phyloP scores from a whole-genome alignment of 495 filamentous ascomycete genomes.

The Penicillium atrosanguineum region DNA sequence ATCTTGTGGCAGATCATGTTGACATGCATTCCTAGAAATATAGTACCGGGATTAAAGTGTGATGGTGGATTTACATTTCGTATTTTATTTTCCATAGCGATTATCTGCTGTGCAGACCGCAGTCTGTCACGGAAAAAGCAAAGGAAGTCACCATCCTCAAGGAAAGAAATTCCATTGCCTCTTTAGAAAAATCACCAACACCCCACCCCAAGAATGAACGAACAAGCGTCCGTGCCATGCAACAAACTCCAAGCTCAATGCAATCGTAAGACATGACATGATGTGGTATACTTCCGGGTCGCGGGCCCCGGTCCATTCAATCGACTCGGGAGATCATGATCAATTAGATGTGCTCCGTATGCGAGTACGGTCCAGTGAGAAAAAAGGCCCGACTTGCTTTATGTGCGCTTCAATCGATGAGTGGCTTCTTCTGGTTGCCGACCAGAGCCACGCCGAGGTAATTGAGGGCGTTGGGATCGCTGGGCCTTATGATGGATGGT shows the following conservation, averaged over 20 bases:
- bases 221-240: constrained; percentile 29
- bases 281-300: constrained; percentile 2
- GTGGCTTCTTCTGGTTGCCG: constrained; percentile 77
- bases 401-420: constrained; percentile 68
- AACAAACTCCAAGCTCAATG: constrained; percentile 45
- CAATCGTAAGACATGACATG: constrained; percentile 42
- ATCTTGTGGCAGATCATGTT: background rate
- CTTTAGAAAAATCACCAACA: constrained; percentile 24
- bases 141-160: background rate
- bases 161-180: constrained; percentile 7
- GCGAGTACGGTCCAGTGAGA: background rate
- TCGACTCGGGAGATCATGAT: background rate
- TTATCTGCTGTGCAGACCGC: background rate
- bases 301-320: background rate
- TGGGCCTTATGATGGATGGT: constrained; percentile 72
- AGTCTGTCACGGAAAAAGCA: background rate
- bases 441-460: constrained; percentile 82
- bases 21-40: no score
- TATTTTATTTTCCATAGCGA: background rate
- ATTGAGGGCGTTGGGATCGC: constrained; percentile 71
- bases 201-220: constrained; percentile 23
- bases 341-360: background rate
- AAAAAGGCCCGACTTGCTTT: background rate
- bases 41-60: background rate
- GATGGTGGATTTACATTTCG: constrained; percentile 8